Conservation (phyloP, 768 basidiomycete species). For the Neoboletus brunneissimus region DNA sequence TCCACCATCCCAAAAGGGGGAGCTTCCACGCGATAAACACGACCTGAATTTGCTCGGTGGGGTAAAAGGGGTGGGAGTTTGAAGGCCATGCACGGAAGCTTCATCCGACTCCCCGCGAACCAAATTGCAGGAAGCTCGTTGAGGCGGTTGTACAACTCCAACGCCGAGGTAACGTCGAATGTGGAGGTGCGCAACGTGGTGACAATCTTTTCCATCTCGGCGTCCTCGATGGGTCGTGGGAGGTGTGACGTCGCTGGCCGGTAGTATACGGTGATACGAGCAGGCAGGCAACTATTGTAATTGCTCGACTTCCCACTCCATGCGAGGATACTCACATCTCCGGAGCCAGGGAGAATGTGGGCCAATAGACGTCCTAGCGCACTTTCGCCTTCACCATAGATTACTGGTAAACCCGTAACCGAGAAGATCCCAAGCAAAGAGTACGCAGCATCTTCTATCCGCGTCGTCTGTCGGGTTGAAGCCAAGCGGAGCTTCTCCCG, state of each 20-base stretch:
- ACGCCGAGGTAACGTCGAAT: neutral
- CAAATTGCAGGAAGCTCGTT: neutral
- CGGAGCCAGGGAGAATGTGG: neutral
- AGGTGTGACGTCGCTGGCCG: neutral
- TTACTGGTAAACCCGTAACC: neutral
- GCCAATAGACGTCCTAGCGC: neutral
- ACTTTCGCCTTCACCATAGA: neutral
- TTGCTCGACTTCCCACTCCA: conserved; percentile 4
- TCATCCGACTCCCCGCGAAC: conserved; percentile 7
- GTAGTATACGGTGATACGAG: neutral
- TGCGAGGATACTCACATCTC: conserved; percentile 5
- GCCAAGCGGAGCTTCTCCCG: neutral
- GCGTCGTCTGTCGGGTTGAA: neutral
- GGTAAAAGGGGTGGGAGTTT: neutral
- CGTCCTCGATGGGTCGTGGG: neutral
- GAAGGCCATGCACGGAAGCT: conserved; percentile 2
- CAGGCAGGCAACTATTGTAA: conserved; percentile 5
- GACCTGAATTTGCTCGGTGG: neutral
- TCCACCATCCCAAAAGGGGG: neutral
- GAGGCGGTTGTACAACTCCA: neutral
- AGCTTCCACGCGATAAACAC: neutral
- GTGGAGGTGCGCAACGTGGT: neutral
- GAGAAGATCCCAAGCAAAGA: neutral
- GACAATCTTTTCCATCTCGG: neutral
- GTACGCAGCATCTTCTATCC: neutral